phyloP scores from a whole-genome alignment of 106 monocot species.

The Phalaenopsis aphrodite region DNA sequence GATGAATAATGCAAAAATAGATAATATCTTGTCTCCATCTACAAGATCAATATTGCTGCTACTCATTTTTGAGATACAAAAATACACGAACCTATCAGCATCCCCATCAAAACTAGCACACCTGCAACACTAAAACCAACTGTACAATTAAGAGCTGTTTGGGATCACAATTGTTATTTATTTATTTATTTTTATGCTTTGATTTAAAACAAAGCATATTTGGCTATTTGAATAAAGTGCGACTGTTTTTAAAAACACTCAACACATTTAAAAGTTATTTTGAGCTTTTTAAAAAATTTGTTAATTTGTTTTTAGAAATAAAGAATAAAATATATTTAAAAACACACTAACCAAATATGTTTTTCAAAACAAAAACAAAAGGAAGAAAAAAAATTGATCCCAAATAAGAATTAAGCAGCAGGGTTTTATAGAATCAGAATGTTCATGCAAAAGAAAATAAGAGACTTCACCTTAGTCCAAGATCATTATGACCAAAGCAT shows the following conservation, averaged over 20 bases:
- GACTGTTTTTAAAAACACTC: too few relatives aligned
- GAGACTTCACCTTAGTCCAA: conserved; percentile 52
- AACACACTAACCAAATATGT: too few relatives aligned
- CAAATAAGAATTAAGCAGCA: background rate
- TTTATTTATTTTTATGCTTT: too few relatives aligned
- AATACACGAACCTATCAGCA: conserved; percentile 89
- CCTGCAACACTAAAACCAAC: conserved; percentile 49
- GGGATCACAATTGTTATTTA: too few relatives aligned
- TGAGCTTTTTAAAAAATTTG: too few relatives aligned
- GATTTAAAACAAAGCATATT: too few relatives aligned
- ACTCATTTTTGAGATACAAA: conserved; percentile 32
- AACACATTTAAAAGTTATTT: too few relatives aligned
- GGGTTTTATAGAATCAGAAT: conserved; percentile 2
- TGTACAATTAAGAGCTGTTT: conserved; percentile 5
- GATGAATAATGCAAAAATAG: conserved; percentile 89
- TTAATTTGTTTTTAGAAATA: too few relatives aligned
- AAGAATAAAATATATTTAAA: too few relatives aligned
- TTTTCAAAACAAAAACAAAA: too few relatives aligned
- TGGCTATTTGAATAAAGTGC: too few relatives aligned
- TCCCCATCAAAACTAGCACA: conserved; percentile 96
- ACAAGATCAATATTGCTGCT: conserved; percentile 58
- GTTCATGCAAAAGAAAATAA: background rate
- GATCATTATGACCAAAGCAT: conserved; percentile 59
- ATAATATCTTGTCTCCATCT: conserved; percentile 92
- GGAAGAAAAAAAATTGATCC: too few relatives aligned